Conservation (phyloP, 2,329 filamentous ascomycete genomes). For the Apiospora hydei region DNA sequence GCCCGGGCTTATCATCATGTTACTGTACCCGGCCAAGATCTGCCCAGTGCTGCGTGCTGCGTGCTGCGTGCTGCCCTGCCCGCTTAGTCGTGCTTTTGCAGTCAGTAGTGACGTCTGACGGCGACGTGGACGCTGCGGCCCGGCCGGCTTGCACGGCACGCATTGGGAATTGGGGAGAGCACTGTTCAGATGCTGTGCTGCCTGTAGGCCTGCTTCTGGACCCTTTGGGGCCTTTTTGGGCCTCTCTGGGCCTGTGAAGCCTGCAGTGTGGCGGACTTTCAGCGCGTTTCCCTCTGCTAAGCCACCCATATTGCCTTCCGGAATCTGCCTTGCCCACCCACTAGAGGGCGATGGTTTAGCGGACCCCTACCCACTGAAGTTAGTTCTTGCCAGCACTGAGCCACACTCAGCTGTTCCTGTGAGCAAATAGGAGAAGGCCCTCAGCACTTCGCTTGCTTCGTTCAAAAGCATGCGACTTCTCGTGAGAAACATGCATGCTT, state of each 20-base stretch:
- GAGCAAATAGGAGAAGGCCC: neutral
- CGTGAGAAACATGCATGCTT: neutral
- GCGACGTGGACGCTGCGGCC: slow-evolving; percentile 6
- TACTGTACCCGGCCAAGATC: slow-evolving; percentile 4
- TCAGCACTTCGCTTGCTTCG: neutral
- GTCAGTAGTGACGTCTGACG: neutral
- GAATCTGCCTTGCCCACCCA: slow-evolving; percentile 11
- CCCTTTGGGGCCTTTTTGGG: too few species aligned
- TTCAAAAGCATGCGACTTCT: neutral
- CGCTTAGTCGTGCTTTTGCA: neutral
- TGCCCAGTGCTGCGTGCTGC: too few species aligned
- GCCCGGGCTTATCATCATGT: neutral
- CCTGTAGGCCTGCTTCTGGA: neutral
- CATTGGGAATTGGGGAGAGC: neutral
- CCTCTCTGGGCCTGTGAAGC: neutral
- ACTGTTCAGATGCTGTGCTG: neutral
- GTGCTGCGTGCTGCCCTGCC: neutral
- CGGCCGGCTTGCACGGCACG: slow-evolving; percentile 14
- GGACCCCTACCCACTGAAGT: slow-evolving; percentile 1
- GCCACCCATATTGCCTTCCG: neutral
- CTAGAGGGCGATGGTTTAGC: neutral
- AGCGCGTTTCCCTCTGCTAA: neutral
- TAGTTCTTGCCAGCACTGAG: neutral
- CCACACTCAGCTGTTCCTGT: slow-evolving; percentile 3
- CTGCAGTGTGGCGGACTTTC: slow-evolving; percentile 21